A percentile compares a stretch with the other conserved stretches of the same genome.
phyloP scores from a whole-genome alignment of 257 asterid species.

The Solanum ahanhuiri region DNA sequence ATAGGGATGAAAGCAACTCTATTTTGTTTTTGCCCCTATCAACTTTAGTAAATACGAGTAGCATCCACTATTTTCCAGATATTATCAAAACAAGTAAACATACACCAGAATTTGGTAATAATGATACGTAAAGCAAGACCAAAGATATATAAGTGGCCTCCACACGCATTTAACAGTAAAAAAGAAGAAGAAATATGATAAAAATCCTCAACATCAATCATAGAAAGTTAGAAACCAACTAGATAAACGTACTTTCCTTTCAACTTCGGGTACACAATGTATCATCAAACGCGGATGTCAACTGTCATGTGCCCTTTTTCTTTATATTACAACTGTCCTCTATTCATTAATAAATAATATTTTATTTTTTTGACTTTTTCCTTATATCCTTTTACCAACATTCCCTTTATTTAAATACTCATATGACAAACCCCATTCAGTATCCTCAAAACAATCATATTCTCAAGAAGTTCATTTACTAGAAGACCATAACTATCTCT shows the following conservation, averaged over 20 bases:
- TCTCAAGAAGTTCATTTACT: too few species aligned
- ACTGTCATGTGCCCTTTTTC: background rate
- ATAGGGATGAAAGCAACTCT: background rate
- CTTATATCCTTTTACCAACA: background rate
- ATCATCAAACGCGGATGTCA: background rate
- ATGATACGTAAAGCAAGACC: background rate
- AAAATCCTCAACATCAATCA: background rate
- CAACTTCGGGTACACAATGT: slow-evolving; percentile 10
- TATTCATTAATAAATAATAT: background rate
- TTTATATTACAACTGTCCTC: background rate
- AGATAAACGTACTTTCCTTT: slow-evolving; percentile 12
- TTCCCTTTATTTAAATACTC: background rate
- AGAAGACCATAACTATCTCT: too few species aligned
- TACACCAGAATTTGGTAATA: background rate
- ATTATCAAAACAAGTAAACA: too few species aligned
- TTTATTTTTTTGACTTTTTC: background rate
- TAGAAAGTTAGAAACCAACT: slow-evolving; percentile 5
- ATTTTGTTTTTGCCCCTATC: background rate
- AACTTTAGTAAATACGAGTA: background rate
- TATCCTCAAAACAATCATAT: background rate
- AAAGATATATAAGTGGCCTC: background rate
- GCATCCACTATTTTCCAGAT: background rate
- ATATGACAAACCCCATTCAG: too few species aligned
- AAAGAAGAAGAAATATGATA: background rate
- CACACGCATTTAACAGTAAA: background rate